These are phyloP conservation scores for Fusarium scirpi DNA, from an alignment of 2,329 filamentous ascomycete genomes.

Conservation along the genomic window DNA sequence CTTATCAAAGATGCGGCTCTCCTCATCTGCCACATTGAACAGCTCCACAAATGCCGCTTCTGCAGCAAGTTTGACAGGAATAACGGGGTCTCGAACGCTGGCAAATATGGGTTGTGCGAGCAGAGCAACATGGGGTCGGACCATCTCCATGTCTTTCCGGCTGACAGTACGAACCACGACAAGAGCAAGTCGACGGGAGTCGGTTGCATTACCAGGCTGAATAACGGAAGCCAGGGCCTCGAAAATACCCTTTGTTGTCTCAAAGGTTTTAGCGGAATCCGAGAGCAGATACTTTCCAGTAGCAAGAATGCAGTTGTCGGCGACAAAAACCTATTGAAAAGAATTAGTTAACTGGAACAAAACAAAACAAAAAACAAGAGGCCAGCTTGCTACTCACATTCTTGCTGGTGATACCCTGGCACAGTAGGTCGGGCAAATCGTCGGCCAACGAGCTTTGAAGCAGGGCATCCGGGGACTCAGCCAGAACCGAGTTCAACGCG, in stretches of 20 bases:
- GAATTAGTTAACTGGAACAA: not conserved
- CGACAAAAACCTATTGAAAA: slow-evolving; percentile 75
- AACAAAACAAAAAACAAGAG: too few relatives aligned
- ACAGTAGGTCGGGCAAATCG: slow-evolving; percentile 81
- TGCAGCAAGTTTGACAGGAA: slow-evolving; percentile 94
- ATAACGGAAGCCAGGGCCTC: slow-evolving; percentile 81
- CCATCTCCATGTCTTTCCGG: slow-evolving; percentile 81
- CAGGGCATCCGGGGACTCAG: slow-evolving; percentile 80
- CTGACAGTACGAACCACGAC: slow-evolving; percentile 89
- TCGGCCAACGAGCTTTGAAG: slow-evolving; percentile 74
- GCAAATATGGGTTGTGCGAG: slow-evolving; percentile 89
- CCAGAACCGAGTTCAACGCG: slow-evolving; percentile 87
- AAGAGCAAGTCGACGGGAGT: slow-evolving; percentile 86
- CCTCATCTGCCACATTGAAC: slow-evolving; percentile 90
- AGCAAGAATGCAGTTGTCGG: slow-evolving; percentile 89
- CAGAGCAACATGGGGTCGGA: slow-evolving; percentile 82
- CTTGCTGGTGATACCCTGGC: slow-evolving; percentile 81
- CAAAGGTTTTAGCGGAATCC: slow-evolving; percentile 75
- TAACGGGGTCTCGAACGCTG: slow-evolving; percentile 89
- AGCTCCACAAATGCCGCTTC: slow-evolving; percentile 94
- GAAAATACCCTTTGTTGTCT: slow-evolving; percentile 83
- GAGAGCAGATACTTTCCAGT: slow-evolving; percentile 89
- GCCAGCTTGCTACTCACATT: slow-evolving; percentile 67
- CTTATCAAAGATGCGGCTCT: slow-evolving; percentile 88
- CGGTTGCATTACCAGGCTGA: slow-evolving; percentile 79